Percentiles rank a stretch among this genome's conserved stretches.
Evolutionary conservation across 2,329 filamentous ascomycete species (phyloP).

Genomic region (Penicillium capsulatum): DNA sequence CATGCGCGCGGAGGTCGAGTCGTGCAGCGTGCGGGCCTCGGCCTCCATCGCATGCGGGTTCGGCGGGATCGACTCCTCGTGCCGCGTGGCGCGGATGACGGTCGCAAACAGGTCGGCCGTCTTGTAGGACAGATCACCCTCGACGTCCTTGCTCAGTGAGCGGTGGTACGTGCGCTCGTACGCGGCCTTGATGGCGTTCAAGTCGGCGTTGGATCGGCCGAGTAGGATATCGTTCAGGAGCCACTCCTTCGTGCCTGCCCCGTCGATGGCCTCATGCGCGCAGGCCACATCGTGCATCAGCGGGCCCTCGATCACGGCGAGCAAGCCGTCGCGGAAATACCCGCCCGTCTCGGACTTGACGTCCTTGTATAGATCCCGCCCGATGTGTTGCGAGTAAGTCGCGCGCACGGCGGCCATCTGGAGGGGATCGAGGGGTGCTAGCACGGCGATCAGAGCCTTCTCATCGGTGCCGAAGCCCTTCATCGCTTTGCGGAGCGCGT

Average conservation of each 20-base stretch:
- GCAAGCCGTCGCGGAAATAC: constrained; percentile 69
- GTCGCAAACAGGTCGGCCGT: constrained; percentile 82
- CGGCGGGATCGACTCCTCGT: constrained; percentile 73
- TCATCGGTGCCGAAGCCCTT: constrained; percentile 92
- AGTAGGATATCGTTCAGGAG: constrained; percentile 84
- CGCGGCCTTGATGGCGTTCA: constrained; percentile 75
- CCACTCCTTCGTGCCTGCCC: constrained; percentile 78
- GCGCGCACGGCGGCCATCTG: constrained; percentile 66
- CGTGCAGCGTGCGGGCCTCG: constrained; percentile 72
- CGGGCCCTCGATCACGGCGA: constrained; percentile 73
- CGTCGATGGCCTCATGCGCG: constrained; percentile 67
- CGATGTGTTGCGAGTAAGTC: constrained; percentile 62
- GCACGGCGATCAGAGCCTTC: constrained; percentile 63
- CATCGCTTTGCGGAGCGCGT: constrained; percentile 75
- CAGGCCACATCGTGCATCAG: constrained; percentile 70
- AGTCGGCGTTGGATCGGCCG: constrained; percentile 77
- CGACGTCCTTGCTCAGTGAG: constrained; percentile 67
- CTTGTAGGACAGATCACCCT: constrained; percentile 76
- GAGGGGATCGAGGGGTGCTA: constrained; percentile 71
- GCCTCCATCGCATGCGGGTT: constrained; percentile 68
- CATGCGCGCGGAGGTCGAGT: constrained; percentile 66
- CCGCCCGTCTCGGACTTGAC: constrained; percentile 72
- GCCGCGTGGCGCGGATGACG: constrained; percentile 67
- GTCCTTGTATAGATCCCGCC: constrained; percentile 68
- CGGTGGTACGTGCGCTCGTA: constrained; percentile 66